Conservation (phyloP, 2,329 filamentous ascomycete species). For the Rugonectria rugulosa region DNA sequence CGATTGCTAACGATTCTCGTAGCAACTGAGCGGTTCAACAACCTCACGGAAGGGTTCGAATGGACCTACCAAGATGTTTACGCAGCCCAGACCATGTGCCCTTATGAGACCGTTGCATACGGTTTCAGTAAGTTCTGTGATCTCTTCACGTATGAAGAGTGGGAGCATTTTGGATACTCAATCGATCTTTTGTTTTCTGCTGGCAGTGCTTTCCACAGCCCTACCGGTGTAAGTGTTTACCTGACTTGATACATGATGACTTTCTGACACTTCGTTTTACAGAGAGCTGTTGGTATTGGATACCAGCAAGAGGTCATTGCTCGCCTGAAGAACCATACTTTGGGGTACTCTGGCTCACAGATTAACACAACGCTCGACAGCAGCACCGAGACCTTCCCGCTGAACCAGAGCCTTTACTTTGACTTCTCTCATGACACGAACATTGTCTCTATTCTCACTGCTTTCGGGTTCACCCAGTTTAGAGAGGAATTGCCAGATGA, state of each 20-base stretch:
- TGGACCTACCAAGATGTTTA: constrained; percentile 72
- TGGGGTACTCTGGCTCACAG: constrained; percentile 64
- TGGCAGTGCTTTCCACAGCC: constrained; percentile 67
- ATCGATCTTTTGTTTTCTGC: constrained; percentile 72
- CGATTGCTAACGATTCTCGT: not conserved
- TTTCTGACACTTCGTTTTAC: constrained; percentile 1
- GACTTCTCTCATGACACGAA: constrained; percentile 84
- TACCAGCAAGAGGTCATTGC: constrained; percentile 78
- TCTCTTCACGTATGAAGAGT: constrained; percentile 79
- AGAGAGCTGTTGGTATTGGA: constrained; percentile 75
- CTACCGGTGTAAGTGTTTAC: constrained; percentile 59
- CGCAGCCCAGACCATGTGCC: constrained; percentile 75
- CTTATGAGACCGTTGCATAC: constrained; percentile 80
- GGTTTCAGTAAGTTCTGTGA: constrained; percentile 78
- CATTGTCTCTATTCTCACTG: constrained; percentile 73
- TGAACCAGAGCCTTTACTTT: constrained; percentile 77
- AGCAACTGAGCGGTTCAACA: constrained; percentile 67
- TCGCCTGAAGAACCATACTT: constrained; percentile 71
- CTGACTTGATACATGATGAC: too few species aligned
- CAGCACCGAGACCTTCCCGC: constrained; percentile 73
- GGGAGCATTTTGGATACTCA: constrained; percentile 75
- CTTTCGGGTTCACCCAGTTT: constrained; percentile 78
- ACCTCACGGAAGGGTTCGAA: constrained; percentile 63
- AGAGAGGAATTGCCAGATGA: constrained; percentile 63
- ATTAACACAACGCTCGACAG: constrained; percentile 76